Percentiles rank a stretch among this genome's conserved stretches.
Evolutionary conservation across 139 green algal genomes (phyloP).

Genomic region (Micractinium sp.): DNA sequence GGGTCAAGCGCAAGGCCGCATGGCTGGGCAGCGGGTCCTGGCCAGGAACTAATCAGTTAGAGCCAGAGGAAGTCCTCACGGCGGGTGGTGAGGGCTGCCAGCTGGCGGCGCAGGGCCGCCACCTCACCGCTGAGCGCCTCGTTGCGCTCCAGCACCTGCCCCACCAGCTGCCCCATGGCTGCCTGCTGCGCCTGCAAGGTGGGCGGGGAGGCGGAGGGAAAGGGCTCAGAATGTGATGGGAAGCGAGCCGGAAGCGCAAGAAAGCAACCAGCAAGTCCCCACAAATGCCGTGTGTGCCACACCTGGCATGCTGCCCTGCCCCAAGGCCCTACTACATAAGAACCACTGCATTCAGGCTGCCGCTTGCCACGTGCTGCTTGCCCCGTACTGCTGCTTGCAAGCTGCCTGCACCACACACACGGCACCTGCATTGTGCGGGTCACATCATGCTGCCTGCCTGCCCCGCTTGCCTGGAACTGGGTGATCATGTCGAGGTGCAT

Average conservation of each 20-base stretch:
- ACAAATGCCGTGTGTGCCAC: not conserved
- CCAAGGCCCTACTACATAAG: no score
- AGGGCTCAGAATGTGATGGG: not conserved
- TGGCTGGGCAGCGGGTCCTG: no score
- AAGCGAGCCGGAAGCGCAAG: not conserved
- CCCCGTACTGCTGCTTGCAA: not conserved
- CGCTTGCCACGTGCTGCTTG: no score
- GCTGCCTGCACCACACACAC: not conserved
- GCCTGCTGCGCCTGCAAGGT: conserved; percentile 33
- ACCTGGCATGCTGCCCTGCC: not conserved
- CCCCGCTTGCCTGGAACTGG: conserved; percentile 42
- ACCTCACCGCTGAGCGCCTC: conserved; percentile 40
- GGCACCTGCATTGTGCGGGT: not conserved
- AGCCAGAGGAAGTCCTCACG: conserved; percentile 42
- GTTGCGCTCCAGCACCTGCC: conserved; percentile 29
- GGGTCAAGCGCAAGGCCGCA: no score
- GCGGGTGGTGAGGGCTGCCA: conserved; percentile 15
- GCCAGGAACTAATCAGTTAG: not conserved
- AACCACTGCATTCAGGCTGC: no score
- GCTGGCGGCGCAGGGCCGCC: conserved; percentile 12
- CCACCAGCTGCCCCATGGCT: conserved; percentile 20
- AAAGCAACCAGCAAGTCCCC: not conserved
- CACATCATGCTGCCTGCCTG: not conserved
- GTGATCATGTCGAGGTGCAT: conserved; percentile 50
- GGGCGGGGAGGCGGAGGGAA: not conserved